Percentiles rank a stretch among this genome's conserved stretches.
phyloP scores from a whole-genome alignment of 768 basidiomycete species.

The Boletus bicolor region DNA sequence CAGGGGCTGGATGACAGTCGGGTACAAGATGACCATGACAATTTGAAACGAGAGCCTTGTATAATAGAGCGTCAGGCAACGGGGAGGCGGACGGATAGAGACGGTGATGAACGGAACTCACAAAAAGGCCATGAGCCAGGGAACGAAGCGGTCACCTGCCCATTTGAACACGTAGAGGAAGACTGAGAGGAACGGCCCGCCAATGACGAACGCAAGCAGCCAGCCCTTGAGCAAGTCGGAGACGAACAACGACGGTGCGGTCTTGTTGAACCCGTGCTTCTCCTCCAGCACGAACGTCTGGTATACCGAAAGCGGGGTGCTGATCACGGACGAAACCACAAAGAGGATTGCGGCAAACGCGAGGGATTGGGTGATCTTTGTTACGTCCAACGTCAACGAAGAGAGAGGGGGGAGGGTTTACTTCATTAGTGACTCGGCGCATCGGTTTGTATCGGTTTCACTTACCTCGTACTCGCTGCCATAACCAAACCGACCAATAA shows the following conservation, averaged over 20 bases:
- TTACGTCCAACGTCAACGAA: background rate
- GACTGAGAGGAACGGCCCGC: slow-evolving; percentile 79
- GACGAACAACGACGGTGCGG: slow-evolving; percentile 70
- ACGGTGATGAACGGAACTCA: slow-evolving; percentile 24
- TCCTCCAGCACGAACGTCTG: slow-evolving; percentile 93
- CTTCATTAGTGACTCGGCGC: background rate
- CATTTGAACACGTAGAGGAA: slow-evolving; percentile 90
- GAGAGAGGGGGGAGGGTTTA: too few relatives aligned
- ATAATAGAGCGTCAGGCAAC: background rate
- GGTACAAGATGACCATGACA: slow-evolving; percentile 78
- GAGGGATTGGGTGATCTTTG: slow-evolving; percentile 76
- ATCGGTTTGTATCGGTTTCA: background rate
- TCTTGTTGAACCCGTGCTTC: slow-evolving; percentile 97
- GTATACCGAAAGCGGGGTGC: slow-evolving; percentile 76
- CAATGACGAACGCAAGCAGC: slow-evolving; percentile 65
- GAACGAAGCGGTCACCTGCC: slow-evolving; percentile 91
- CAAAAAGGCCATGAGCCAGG: slow-evolving; percentile 93
- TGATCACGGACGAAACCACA: slow-evolving; percentile 61
- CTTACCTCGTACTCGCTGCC: slow-evolving; percentile 69
- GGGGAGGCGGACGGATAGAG: slow-evolving; percentile 25
- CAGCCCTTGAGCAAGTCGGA: slow-evolving; percentile 80
- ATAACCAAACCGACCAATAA: slow-evolving; percentile 55
- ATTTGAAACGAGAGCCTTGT: slow-evolving; percentile 77
- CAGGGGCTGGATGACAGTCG: slow-evolving; percentile 86
- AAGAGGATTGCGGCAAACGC: slow-evolving; percentile 69